phyloP scores from a whole-genome alignment of 306 rosid species.

The Ceratonia siliqua region DNA sequence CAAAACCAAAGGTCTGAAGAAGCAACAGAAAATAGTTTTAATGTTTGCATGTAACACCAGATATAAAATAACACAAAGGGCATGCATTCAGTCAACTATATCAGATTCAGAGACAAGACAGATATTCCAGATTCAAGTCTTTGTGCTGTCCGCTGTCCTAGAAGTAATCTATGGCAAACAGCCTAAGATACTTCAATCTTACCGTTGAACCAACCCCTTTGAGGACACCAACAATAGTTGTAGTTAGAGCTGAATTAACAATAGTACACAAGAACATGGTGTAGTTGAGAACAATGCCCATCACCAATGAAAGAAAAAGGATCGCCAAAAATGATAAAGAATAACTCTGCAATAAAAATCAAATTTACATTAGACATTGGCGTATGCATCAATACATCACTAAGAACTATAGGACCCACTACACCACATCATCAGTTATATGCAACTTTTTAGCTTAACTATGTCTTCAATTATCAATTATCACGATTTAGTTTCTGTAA shows the following conservation, averaged over 20 bases:
- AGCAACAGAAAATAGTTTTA: slow-evolving; percentile 24
- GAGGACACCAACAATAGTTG: slow-evolving; percentile 96
- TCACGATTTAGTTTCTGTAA: slow-evolving; percentile 15
- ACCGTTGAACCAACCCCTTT: slow-evolving; percentile 98
- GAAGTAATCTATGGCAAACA: slow-evolving; percentile 24
- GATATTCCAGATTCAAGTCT: slow-evolving; percentile 10
- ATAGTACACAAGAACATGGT: slow-evolving; percentile 98
- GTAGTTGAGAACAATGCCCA: slow-evolving; percentile 94
- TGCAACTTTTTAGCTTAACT: slow-evolving; percentile 13
- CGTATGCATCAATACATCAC: background rate
- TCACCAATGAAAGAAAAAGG: slow-evolving; percentile 78
- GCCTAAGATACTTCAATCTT: slow-evolving; percentile 32
- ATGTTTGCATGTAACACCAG: background rate
- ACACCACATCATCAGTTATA: slow-evolving; percentile 11
- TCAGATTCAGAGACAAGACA: no score
- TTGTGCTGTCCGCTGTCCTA: slow-evolving; percentile 3
- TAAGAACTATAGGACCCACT: no score
- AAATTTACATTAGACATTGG: slow-evolving; percentile 15
- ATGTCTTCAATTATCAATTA: slow-evolving; percentile 13
- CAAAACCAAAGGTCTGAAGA: slow-evolving; percentile 83
- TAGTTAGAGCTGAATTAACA: slow-evolving; percentile 91
- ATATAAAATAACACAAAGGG: background rate
- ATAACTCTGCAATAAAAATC: slow-evolving; percentile 64
- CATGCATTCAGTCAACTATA: background rate
- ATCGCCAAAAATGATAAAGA: slow-evolving; percentile 75